Evolutionary conservation across 2,329 filamentous ascomycete species (phyloP).

Genomic region (Coniochaeta sp.): DNA sequence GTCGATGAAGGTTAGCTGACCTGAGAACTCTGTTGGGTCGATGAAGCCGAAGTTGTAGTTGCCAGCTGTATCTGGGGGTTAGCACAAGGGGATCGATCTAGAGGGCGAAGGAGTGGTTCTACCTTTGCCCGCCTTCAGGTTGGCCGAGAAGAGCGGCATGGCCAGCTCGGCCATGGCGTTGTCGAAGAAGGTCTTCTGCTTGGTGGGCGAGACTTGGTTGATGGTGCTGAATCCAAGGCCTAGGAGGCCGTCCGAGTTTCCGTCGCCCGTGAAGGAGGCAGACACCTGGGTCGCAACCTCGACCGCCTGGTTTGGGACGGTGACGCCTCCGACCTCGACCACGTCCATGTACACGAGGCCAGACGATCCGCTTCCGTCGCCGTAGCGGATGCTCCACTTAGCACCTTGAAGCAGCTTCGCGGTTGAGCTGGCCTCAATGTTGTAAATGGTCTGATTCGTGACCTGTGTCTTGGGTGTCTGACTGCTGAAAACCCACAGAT

Average conservation of each 20-base stretch:
- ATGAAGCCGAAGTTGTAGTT: constrained; percentile 38
- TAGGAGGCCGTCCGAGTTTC: constrained; percentile 33
- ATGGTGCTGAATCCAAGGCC: constrained; percentile 53
- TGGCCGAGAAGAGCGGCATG: constrained; percentile 25
- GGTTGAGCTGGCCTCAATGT: constrained; percentile 31
- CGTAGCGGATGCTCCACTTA: constrained; percentile 55
- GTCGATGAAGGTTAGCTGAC: constrained; percentile 44
- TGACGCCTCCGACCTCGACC: constrained; percentile 52
- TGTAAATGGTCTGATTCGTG: constrained; percentile 48
- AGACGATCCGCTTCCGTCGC: constrained; percentile 52
- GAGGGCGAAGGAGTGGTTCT: constrained; percentile 42
- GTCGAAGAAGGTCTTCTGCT: constrained; percentile 40
- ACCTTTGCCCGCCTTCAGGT: constrained; percentile 27
- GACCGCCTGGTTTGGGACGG: constrained; percentile 53
- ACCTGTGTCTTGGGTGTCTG: constrained; percentile 38
- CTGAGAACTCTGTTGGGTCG: constrained; percentile 48
- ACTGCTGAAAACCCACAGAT: constrained; percentile 62
- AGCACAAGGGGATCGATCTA: constrained; percentile 36
- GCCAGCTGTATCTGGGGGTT: constrained; percentile 15
- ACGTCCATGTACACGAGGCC: constrained; percentile 58
- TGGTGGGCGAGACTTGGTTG: constrained; percentile 47
- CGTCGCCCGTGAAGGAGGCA: constrained; percentile 24
- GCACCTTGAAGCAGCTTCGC: constrained; percentile 29
- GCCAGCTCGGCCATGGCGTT: constrained; percentile 24
- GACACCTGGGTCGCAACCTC: constrained; percentile 54